Evolutionary conservation across 345 rosid genomes (phyloP), one percentile per base, ranked within the genome.

Genomic region (Populus nigra): DNA sequence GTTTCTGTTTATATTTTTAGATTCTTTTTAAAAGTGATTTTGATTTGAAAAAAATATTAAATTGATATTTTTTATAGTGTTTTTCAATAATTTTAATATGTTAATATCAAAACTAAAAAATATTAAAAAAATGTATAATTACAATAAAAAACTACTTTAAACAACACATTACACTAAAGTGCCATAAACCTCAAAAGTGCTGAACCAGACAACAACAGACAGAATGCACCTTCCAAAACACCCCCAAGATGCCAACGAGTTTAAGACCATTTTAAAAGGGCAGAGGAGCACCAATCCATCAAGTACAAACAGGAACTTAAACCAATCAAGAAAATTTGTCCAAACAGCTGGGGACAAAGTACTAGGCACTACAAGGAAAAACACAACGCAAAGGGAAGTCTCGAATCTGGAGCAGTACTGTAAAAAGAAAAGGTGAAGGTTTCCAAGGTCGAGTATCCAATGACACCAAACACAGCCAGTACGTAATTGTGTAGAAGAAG

Each of bases 391-490:
- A 70, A 69, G 71, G 38, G 31, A 55, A 61, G 75, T 68, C 77
- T 72, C 49, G 43, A 27, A 38, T 71, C 68, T 77, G 23, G 23
- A 74, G 29, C 41, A 59, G 38, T 27, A 63, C 16, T 7, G 18
- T 27, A 9, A 41, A 25, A 36, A 33, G 49, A 68, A 73, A 25
- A 39, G 9, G 5, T 22, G 36, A 74, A 22, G 82, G 77, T 49
- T 73, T 75, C 71, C 68, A 43, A 61, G 53, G 83, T 62, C 72
- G 69, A 82, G 86, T 20, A 86, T 86, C 88, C 87, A 73, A 86
- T 82, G 88, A 74, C 31, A 47, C 76, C 71, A 65, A 73, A 65
- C 71, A 73, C 66, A 65, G 25, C 6, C 16, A 17, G 7, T 38
- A n/a, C n/a, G n/a, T n/a, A 31, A 68, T 57, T n/a, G 8, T 3